Evolutionary conservation across 1,284 basidiomycete species (phyloP).

Genomic region (Ceratobasidium sp.): DNA sequence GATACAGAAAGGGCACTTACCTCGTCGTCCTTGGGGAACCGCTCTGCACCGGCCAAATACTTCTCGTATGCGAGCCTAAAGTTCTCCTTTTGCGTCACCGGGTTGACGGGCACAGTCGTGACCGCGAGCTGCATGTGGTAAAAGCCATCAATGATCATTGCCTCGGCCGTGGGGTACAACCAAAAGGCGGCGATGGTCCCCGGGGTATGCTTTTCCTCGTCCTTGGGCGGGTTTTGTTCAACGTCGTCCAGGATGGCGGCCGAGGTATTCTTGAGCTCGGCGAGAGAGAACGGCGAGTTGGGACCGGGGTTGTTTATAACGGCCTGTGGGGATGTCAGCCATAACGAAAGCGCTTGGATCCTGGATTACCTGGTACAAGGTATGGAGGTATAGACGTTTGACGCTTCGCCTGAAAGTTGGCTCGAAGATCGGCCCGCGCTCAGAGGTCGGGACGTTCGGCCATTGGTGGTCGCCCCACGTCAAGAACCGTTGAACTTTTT

Average conservation of each 20-base stretch:
- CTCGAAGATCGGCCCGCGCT: constrained; percentile 52
- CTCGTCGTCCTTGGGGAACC: constrained; percentile 39
- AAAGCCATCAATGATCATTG: constrained; percentile 26
- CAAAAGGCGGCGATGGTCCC: constrained; percentile 33
- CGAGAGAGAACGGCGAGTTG: constrained; percentile 30
- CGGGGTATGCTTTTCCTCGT: constrained; percentile 17
- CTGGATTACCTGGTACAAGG: constrained; percentile 51
- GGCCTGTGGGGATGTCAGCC: constrained; percentile 5
- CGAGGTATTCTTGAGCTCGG: constrained; percentile 32
- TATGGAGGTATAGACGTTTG: constrained; percentile 50
- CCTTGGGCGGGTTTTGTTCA: constrained; percentile 33
- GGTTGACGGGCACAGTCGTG: constrained; percentile 24
- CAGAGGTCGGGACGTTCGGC: constrained; percentile 50
- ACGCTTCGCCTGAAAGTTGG: constrained; percentile 52
- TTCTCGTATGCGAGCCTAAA: constrained; percentile 31
- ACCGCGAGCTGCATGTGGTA: constrained; percentile 36
- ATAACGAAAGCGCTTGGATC: too few species aligned
- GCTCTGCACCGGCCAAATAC: constrained; percentile 31
- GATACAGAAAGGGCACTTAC: neutral
- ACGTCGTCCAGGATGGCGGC: constrained; percentile 31
- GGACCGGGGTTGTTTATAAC: constrained; percentile 30
- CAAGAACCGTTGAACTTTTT: constrained; percentile 53
- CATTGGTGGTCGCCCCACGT: constrained; percentile 55
- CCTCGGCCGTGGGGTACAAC: constrained; percentile 32
- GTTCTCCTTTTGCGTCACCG: constrained; percentile 31